Base-by-base conservation (phyloP, 1,139 yeast species). In the Lodderomyces metapsilosis region DNA sequence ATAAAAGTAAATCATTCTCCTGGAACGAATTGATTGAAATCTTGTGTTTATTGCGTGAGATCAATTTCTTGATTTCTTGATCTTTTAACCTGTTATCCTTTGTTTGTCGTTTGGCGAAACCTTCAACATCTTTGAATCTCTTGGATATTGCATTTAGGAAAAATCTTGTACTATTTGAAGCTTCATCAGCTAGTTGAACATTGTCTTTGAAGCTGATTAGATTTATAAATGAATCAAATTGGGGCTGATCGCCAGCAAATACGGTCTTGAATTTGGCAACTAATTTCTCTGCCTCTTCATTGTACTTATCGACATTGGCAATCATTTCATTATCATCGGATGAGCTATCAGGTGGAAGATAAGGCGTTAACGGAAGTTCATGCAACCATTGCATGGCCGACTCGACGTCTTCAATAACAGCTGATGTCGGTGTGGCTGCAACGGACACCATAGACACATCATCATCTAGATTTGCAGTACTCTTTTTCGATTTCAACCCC, bases 91-190 rank as follows among this genome's bases (percentile, higher is more conserved):
- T 80, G 49, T 79, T 83, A 51, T 89, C 96, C 54, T 84, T 84
- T 43, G 91, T 87, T 45, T 88, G 73, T 54, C 82, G 85, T 54
- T 94, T 82, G 1, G 98, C 98, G 52, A 89, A 73, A n/a, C 84
- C 82, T 59, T 92, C 98, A 39, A 91, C 95, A 57, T 91, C 98
- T 45, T 78, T 79, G 56, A 92, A 89, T 46, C 98, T 71, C 55
- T 84, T 82, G 25, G 83, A 72, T 2, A 89, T 82, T 1, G 89
- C 82, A 38, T 76, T 74, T 39, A 82, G 72, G 53, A 84, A 81
- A 43, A 84, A 67, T 34, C 50, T 54, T 30, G 71, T 46, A 34
- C 71, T 47, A 16, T 47, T 40, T 4, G 50, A 46, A 28, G 52
- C 56, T 31, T 57, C 62, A 11, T 58, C 62, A 34, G 58, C 63